Conservation (phyloP, 768 basidiomycete genomes). For the Collybia sordida region DNA sequence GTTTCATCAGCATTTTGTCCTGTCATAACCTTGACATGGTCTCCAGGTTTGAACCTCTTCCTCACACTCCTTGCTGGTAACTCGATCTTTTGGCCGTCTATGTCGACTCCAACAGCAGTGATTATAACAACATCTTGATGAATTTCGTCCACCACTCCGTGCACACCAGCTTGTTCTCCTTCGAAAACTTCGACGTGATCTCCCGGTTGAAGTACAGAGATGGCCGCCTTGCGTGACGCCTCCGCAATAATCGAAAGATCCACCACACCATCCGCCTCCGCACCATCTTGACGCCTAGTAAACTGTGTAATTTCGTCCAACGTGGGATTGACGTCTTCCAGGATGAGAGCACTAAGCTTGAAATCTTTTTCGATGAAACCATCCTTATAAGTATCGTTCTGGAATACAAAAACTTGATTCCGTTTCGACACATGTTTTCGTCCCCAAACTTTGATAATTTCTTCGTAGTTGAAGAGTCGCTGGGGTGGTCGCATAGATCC, state of each 20-base stretch:
- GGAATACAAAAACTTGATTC: constrained; percentile 79
- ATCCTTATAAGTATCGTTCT: constrained; percentile 90
- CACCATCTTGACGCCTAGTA: constrained; percentile 70
- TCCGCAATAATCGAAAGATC: constrained; percentile 92
- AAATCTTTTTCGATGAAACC: constrained; percentile 98
- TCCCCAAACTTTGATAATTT: constrained; percentile 84
- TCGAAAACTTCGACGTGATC: constrained; percentile 98
- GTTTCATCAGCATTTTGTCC: constrained; percentile 95
- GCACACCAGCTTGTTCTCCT: constrained; percentile 91
- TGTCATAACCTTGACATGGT: constrained; percentile 98
- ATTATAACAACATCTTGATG: constrained; percentile 85
- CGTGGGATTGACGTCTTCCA: constrained; percentile 92
- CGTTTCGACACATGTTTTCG: constrained; percentile 74
- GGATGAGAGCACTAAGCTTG: constrained; percentile 70
- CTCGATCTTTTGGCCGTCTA: constrained; percentile 85
- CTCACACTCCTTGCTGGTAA: constrained; percentile 86
- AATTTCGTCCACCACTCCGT: constrained; percentile 91
- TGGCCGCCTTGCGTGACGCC: constrained; percentile 88
- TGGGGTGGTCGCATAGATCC: constrained; percentile 83
- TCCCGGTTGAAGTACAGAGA: constrained; percentile 92
- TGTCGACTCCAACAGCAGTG: constrained; percentile 74
- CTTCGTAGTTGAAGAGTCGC: constrained; percentile 91
- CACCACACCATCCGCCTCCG: constrained; percentile 65
- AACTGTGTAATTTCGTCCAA: constrained; percentile 96
- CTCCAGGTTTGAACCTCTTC: constrained; percentile 94